Evolutionary conservation across 768 basidiomycete genomes (phyloP).

Genomic region (Paxillus involutus): DNA sequence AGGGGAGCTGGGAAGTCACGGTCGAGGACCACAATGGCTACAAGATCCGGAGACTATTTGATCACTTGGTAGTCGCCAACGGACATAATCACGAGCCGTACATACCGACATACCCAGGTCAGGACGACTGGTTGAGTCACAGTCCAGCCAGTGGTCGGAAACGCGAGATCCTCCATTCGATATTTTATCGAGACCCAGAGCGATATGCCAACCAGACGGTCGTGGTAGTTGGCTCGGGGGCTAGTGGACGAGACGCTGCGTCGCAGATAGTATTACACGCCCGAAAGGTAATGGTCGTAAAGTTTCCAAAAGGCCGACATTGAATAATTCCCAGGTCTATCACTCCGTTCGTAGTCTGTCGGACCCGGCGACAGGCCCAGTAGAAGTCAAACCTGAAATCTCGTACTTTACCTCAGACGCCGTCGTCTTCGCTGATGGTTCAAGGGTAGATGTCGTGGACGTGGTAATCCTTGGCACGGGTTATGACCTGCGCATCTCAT

Average conservation of each 20-base stretch:
- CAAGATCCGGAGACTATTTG: conserved; percentile 32
- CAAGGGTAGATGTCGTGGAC: conserved; percentile 39
- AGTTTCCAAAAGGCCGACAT: not conserved
- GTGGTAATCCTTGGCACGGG: conserved; percentile 54
- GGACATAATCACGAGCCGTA: conserved; percentile 57
- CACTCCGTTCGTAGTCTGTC: conserved; percentile 35
- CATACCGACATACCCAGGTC: conserved; percentile 44
- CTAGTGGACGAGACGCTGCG: conserved; percentile 47
- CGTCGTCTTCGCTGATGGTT: conserved; percentile 50
- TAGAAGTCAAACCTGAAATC: conserved; percentile 43
- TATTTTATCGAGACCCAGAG: conserved; percentile 52
- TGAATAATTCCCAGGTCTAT: conserved; percentile 25
- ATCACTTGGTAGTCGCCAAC: conserved; percentile 55
- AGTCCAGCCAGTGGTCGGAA: conserved; percentile 13
- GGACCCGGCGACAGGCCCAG: conserved; percentile 14
- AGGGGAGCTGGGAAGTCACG: conserved; percentile 47
- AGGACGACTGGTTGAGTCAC: conserved; percentile 47
- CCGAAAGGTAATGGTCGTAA: conserved; percentile 35
- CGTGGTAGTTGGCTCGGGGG: conserved; percentile 49
- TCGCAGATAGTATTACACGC: conserved; percentile 41
- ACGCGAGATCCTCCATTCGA: conserved; percentile 49
- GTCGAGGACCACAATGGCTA: conserved; percentile 24
- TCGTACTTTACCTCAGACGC: conserved; percentile 45
- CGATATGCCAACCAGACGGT: conserved; percentile 42
- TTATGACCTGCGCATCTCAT: conserved; percentile 53